A percentile compares a stretch with the other conserved stretches of the same genome.
Evolutionary conservation across 495 filamentous ascomycete genomes (phyloP).

Genomic region (Hapsidospora chrysogenum): DNA sequence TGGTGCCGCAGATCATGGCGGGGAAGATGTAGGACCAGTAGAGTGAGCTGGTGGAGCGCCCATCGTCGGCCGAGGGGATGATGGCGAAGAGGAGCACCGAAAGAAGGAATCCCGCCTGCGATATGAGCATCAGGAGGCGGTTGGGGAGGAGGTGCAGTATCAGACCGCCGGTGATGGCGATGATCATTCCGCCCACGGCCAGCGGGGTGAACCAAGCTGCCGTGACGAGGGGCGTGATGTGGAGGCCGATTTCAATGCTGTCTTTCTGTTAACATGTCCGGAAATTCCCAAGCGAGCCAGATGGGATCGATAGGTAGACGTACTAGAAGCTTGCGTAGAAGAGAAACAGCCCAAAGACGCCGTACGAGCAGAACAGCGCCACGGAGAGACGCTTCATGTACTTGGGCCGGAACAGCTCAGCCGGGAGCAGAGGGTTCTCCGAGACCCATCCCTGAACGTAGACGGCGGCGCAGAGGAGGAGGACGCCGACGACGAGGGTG

Average conservation of each 20-base stretch:
- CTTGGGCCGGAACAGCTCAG: constrained; percentile 55
- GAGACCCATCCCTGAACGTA: constrained; percentile 72
- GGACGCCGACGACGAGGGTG: constrained; percentile 39
- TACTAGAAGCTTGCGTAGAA: constrained; percentile 71
- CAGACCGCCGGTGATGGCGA: constrained; percentile 55
- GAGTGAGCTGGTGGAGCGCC: constrained; percentile 15
- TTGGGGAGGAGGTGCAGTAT: constrained; percentile 63
- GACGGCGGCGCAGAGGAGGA: constrained; percentile 37
- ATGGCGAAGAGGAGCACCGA: constrained; percentile 57
- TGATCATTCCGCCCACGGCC: constrained; percentile 55
- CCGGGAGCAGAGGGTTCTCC: constrained; percentile 53
- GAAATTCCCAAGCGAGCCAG: background rate
- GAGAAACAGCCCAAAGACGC: constrained; percentile 57
- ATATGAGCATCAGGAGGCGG: constrained; percentile 50
- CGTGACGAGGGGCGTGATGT: constrained; percentile 46
- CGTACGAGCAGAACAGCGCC: constrained; percentile 60
- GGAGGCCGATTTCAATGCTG: constrained; percentile 52
- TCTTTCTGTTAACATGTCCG: background rate
- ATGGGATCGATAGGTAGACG: constrained; percentile 10
- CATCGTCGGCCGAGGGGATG: constrained; percentile 25
- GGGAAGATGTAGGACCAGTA: constrained; percentile 58
- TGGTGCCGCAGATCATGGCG: constrained; percentile 63
- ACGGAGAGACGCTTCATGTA: constrained; percentile 52
- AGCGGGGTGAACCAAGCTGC: constrained; percentile 70
- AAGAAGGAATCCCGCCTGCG: constrained; percentile 45